Percentiles rank a stretch among this genome's conserved stretches.
Evolutionary conservation across 768 basidiomycete genomes (phyloP).

Genomic region (Tubosaeta sp.): DNA sequence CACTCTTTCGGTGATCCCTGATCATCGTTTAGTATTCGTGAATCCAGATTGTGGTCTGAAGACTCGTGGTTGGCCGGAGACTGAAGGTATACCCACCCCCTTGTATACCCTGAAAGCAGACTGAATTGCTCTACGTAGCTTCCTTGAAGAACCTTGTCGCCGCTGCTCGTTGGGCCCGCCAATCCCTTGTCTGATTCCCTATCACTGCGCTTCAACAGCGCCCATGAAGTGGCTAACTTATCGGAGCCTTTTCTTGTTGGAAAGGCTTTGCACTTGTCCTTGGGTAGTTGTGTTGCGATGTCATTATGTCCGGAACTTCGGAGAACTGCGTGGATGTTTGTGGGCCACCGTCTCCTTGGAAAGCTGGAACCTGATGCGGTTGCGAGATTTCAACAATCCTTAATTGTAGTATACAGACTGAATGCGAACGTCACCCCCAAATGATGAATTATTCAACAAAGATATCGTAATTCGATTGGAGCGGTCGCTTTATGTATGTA

Average conservation of each 20-base stretch:
- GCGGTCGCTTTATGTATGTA: too few relatives aligned
- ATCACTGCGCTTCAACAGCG: conserved; percentile 88
- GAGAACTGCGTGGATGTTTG: conserved; percentile 19
- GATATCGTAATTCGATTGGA: too few relatives aligned
- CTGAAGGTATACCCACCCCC: conserved; percentile 53
- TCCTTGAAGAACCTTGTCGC: conserved; percentile 83
- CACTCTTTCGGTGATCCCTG: conserved; percentile 79
- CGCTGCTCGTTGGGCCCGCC: conserved; percentile 91
- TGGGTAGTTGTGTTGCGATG: conserved; percentile 47
- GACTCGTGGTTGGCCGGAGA: conserved; percentile 99
- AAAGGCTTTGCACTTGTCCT: conserved; percentile 43
- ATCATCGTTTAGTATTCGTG: conserved; percentile 71
- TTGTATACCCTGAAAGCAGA: conserved; percentile 2
- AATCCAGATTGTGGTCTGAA: conserved; percentile 99
- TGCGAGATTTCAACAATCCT: conserved; percentile 79
- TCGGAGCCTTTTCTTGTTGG: conserved; percentile 27
- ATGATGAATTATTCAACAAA: too few relatives aligned
- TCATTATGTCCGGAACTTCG: conserved; percentile 21
- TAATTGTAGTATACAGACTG: conserved; percentile 27
- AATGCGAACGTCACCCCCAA: conserved; percentile 1
- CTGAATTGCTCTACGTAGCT: conserved; percentile 34
- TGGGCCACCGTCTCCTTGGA: conserved; percentile 23
- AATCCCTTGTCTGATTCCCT: conserved; percentile 55
- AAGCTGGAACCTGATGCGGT: conserved; percentile 27
- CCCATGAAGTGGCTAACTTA: conserved; percentile 65